Evolutionary conservation across 2,329 filamentous ascomycete species (phyloP).

Genomic region (Hypocrella siamensis): DNA sequence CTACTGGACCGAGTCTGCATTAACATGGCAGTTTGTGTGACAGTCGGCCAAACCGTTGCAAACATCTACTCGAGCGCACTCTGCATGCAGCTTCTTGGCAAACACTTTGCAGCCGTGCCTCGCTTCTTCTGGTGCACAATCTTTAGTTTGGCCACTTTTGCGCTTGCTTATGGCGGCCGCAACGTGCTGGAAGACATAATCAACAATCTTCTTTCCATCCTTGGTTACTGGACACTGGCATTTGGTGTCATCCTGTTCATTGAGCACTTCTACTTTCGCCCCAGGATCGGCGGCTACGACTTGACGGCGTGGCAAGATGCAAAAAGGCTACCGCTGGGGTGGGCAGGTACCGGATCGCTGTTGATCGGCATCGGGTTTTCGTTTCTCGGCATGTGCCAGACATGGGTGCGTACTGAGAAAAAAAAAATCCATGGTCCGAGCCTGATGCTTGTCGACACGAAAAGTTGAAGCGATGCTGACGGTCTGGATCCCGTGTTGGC

Average conservation of each 20-base stretch:
- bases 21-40: too few species aligned
- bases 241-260: constrained; percentile 8
- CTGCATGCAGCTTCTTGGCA: constrained; percentile 8
- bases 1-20: too few species aligned
- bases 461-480: too few species aligned
- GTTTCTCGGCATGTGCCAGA: constrained; percentile 8
- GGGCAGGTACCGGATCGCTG: constrained; percentile 6
- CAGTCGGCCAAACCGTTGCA: constrained; percentile 4
- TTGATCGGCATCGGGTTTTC: constrained; percentile 6
- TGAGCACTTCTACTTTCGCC: constrained; percentile 8
- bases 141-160: constrained; percentile 7
- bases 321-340: constrained; percentile 6
- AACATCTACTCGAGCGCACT: constrained; percentile 9
- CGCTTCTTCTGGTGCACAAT: constrained; percentile 6
- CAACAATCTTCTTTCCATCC: constrained; percentile 8
- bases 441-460: too few species aligned
- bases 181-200: constrained; percentile 8
- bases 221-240: constrained; percentile 9
- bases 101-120: constrained; percentile 7
- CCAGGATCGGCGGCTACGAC: constrained; percentile 7
- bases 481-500: not conserved
- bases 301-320: constrained; percentile 7
- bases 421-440: too few species aligned
- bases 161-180: constrained; percentile 8
- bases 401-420: constrained; percentile 5